Evolutionary conservation across 768 basidiomycete species (phyloP).

Genomic region (Glaciozyma martinii): DNA sequence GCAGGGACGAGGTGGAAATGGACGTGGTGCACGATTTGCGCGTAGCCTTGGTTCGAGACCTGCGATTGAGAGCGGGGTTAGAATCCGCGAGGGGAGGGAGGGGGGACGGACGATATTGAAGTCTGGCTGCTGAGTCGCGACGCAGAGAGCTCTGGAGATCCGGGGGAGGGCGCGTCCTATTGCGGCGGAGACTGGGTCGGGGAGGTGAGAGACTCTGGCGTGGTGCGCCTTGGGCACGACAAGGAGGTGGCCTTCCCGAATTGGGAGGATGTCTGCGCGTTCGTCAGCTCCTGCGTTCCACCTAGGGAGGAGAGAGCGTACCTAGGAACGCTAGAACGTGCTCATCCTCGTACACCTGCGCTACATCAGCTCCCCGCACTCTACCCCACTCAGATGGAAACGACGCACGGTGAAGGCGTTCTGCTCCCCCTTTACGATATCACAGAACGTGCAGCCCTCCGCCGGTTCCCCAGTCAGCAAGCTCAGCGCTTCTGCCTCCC

Average conservation of each 20-base stretch:
- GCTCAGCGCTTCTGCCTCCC: neutral
- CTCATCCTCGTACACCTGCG: conserved; percentile 1
- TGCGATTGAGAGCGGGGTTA: neutral
- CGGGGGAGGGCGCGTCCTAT: conserved; percentile 16
- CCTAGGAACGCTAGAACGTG: conserved; percentile 2
- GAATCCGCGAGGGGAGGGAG: neutral
- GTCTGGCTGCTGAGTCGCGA: conserved; percentile 13
- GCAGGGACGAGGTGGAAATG: conserved; percentile 22
- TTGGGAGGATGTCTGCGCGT: neutral
- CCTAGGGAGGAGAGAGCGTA: neutral
- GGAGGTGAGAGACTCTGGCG: conserved; percentile 11
- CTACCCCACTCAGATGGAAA: neutral
- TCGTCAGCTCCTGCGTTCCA: neutral
- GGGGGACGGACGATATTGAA: conserved; percentile 4
- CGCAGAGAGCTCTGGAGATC: conserved; percentile 5
- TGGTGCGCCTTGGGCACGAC: conserved; percentile 11
- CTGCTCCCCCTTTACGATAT: neutral
- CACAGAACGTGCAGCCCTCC: conserved; percentile 17
- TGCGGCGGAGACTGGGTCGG: conserved; percentile 4
- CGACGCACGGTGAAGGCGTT: conserved; percentile 2
- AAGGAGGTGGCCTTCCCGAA: conserved; percentile 13
- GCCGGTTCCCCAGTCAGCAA: neutral
- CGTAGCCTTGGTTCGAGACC: conserved; percentile 17
- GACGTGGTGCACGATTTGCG: conserved; percentile 22
- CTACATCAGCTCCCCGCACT: neutral